phyloP scores from a whole-genome alignment of 257 asterid species.

The Oldenlandia corymbosa region DNA sequence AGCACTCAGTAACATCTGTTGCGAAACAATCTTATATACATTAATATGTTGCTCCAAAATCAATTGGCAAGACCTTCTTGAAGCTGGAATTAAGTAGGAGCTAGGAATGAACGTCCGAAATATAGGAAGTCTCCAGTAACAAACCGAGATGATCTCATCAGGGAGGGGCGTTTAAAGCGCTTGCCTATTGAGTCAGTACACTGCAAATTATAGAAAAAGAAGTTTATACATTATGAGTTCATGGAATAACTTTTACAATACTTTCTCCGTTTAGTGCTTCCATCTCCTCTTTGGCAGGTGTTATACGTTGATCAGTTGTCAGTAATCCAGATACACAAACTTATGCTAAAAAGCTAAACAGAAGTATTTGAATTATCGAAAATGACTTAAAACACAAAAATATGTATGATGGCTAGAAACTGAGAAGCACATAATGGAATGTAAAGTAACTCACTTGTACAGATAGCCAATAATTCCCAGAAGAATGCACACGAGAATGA shows the following conservation, averaged over 20 bases:
- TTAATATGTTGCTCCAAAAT: not conserved
- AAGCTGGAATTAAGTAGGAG: constrained; percentile 1
- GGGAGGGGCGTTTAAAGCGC: constrained; percentile 6
- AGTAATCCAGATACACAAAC: not conserved
- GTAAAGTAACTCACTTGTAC: constrained; percentile 66
- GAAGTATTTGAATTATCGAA: too few relatives aligned
- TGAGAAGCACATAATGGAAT: not conserved
- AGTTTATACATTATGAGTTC: too few relatives aligned
- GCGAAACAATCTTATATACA: not conserved
- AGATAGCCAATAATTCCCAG: constrained; percentile 74
- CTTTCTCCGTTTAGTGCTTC: too few relatives aligned
- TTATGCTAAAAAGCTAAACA: not conserved
- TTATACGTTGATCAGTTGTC: not conserved
- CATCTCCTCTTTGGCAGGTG: not conserved
- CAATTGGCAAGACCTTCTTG: not conserved
- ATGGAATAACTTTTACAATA: too few relatives aligned
- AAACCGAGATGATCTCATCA: not conserved
- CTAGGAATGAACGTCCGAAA: too few relatives aligned
- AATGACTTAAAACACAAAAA: not conserved
- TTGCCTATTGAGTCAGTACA: constrained; percentile 11
- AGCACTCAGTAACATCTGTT: not conserved
- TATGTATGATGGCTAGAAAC: not conserved
- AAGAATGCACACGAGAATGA: constrained; percentile 59
- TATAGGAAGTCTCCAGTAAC: not conserved
- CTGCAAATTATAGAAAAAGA: constrained; percentile 17